A percentile compares a stretch with the other conserved stretches of the same genome.
Conservation (phyloP, 2,329 filamentous ascomycete species). For the Colletotrichum eremochloae region DNA sequence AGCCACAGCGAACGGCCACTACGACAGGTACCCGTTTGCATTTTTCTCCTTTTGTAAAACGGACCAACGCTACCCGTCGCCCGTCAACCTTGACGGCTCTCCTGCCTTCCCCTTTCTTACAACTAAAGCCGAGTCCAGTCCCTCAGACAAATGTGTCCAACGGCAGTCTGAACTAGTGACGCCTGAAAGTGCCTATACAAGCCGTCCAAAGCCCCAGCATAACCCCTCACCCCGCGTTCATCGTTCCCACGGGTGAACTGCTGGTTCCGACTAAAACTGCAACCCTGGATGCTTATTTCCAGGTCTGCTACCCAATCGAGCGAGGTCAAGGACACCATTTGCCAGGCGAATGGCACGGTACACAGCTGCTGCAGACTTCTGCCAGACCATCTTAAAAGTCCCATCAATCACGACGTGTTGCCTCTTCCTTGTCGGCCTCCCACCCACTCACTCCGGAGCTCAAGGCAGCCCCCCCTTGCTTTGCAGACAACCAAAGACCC, state of each 20-base stretch:
- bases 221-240: conserved; percentile 5
- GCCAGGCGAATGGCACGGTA: neutral
- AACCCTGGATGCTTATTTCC: conserved; percentile 23
- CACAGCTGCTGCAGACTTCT: conserved; percentile 27
- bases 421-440: conserved; percentile 18
- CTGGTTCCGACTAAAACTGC: conserved; percentile 13
- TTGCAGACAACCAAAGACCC: conserved; percentile 4
- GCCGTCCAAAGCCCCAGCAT: neutral
- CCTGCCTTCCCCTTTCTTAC: neutral
- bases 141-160: neutral
- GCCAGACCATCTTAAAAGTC: conserved; percentile 29
- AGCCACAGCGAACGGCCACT: neutral
- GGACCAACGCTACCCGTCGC: neutral
- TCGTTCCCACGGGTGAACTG: conserved; percentile 10
- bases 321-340: neutral
- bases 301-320: neutral
- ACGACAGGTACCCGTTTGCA: neutral
- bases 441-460: conserved; percentile 29
- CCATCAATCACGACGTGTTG: conserved; percentile 32
- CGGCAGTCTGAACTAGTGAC: neutral
- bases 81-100: neutral
- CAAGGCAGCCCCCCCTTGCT: conserved; percentile 10
- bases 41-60: conserved; percentile 22
- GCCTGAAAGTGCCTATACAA: neutral
- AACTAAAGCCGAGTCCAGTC: neutral